Evolutionary conservation across 2,329 filamentous ascomycete species (phyloP), one percentile per base, ranked within the genome.

Genomic region (Atkinsonella texensis): DNA sequence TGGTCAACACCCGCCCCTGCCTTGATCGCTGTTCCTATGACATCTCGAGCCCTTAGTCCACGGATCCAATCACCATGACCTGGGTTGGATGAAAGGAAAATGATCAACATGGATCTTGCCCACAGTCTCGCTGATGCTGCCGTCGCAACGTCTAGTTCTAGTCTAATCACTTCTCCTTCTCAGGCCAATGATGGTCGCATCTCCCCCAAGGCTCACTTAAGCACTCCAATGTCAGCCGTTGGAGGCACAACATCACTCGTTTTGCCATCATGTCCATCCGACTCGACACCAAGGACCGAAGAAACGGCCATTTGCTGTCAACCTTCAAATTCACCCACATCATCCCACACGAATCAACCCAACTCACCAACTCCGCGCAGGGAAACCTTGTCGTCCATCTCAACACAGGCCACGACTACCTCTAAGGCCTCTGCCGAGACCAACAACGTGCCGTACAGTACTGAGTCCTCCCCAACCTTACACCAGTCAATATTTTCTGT

Each of bases 401-500:
- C 76, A 53, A 77, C 75, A 20, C 71, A 70, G 59, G 72, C 70
- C 58, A 75, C 74, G 53, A 69, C 69, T 62, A 65, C 64, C 60
- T 66, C 65, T 48, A 58, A 66, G 64, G 63, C 65, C 57, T 71
- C 72, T 50, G 63, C 64, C 57, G 76, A 77, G 61, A 74, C 73
- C 59, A 70, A 65, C 58, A 70, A 72, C 60, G 74, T 72, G 60
- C 71, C 70, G 58, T 77, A 76, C 62, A 76, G 70, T 68, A 69
- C 72, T 63, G 72, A 77, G 58, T 73, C 73, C 59, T 78, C 76
- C 61, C 72, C 73, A 58, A 73, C 65, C 56, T 65, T 69, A 58
- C 64, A 69, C 51, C 74, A 78, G 62, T 74, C 71, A 58, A 74
- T 77, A 61, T 79, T 79, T 63, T 75, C 75, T 54, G 67, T 76